Evolutionary conservation across 2,329 filamentous ascomycete genomes (phyloP).

Genomic region (Sclerotinia spermophila): DNA sequence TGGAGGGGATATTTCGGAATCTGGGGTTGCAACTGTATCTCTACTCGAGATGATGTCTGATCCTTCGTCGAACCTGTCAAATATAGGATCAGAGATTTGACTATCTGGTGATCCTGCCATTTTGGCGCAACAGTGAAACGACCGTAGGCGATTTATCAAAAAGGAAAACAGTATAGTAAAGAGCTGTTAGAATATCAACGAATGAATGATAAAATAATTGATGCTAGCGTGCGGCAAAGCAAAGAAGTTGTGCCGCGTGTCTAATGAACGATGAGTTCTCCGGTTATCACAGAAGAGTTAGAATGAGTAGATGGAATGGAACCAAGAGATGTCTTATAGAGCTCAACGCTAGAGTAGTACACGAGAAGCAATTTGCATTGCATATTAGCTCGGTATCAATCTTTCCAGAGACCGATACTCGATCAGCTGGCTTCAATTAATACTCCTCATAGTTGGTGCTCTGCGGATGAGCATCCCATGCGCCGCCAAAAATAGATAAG

Average conservation of each 20-base stretch:
- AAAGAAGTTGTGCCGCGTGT: not conserved
- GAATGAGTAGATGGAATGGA: not conserved
- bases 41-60: conserved; percentile 28
- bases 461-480: conserved; percentile 31
- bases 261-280: not conserved
- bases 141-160: not conserved
- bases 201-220: not conserved
- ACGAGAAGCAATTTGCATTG: not conserved
- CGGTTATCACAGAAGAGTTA: conserved; percentile 1
- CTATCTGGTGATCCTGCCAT: conserved; percentile 29
- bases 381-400: conserved; percentile 3
- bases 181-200: not conserved
- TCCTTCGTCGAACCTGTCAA: conserved; percentile 30
- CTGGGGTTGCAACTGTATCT: conserved; percentile 30
- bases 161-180: not conserved
- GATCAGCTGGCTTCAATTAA: conserved; percentile 33
- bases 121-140: not conserved
- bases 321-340: conserved; percentile 12
- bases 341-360: not conserved
- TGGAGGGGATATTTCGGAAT: conserved; percentile 33
- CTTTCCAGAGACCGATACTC: conserved; percentile 13
- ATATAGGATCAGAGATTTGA: conserved; percentile 30
- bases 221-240: not conserved
- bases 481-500: conserved; percentile 24
- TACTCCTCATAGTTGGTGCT: conserved; percentile 31